Evolutionary conservation across 805 yeast genomes (phyloP).

Genomic region (Debaryomyces maramus): DNA sequence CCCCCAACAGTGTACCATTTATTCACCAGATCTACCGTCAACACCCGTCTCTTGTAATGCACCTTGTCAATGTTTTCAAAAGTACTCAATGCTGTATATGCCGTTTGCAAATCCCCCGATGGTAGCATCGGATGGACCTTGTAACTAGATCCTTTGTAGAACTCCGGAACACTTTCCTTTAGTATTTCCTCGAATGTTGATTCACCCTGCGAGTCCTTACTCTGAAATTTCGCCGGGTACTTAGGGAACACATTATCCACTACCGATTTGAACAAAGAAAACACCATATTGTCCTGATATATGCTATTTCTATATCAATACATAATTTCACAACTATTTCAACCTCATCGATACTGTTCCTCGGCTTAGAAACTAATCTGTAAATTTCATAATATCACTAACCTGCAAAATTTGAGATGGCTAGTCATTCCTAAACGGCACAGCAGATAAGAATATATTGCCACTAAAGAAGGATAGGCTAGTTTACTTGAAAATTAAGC

Average conservation of each 20-base stretch:
- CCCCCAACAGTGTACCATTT: conserved; percentile 25
- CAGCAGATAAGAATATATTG: conserved; percentile 2
- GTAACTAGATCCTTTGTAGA: conserved; percentile 36
- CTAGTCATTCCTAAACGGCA: not conserved
- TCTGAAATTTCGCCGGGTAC: conserved; percentile 21
- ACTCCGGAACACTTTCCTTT: conserved; percentile 38
- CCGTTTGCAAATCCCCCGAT: conserved; percentile 51
- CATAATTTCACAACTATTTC: not conserved
- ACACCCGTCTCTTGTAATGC: conserved; percentile 45
- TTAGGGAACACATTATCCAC: conserved; percentile 25
- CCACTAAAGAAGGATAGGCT: conserved; percentile 6
- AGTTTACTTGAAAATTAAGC: not conserved
- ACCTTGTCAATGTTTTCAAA: conserved; percentile 43
- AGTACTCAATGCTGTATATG: conserved; percentile 47
- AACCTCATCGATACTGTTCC: not conserved
- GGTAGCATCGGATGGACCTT: conserved; percentile 47
- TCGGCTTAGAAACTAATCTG: not conserved
- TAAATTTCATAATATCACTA: not conserved
- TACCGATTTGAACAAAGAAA: conserved; percentile 20
- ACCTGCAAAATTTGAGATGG: conserved; percentile 2
- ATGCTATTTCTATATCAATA: not conserved
- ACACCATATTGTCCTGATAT: conserved; percentile 1
- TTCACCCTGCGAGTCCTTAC: conserved; percentile 10
- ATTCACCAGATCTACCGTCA: conserved; percentile 26
- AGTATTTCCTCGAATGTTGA: conserved; percentile 34